phyloP scores from a whole-genome alignment of 306 rosid species.

The Cucurbita argyrosperma region DNA sequence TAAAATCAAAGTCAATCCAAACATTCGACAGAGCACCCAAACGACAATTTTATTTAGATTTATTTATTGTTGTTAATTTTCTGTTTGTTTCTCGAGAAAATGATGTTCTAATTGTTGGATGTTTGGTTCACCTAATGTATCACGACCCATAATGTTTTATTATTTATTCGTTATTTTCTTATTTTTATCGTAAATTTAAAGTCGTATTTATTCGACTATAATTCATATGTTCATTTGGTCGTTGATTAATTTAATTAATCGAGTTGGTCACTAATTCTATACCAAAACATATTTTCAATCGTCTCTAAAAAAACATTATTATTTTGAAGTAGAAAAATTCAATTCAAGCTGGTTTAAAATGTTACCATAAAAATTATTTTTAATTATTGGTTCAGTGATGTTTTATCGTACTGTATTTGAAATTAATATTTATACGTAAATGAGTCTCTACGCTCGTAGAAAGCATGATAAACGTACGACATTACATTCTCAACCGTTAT shows the following conservation, averaged over 20 bases:
- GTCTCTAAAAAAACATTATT: no score
- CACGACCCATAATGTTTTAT: background rate
- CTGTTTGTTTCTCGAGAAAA: background rate
- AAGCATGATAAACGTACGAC: no score
- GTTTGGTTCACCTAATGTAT: background rate
- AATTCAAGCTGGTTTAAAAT: no score
- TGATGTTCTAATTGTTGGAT: background rate
- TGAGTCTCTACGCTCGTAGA: no score
- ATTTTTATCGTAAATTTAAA: background rate
- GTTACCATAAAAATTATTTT: no score
- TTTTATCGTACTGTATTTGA: background rate
- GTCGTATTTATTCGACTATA: background rate
- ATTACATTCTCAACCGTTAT: no score
- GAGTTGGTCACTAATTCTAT: background rate
- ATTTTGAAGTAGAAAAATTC: no score
- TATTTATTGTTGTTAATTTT: background rate
- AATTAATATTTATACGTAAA: background rate
- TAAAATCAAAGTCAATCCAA: background rate
- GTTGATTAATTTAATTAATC: background rate
- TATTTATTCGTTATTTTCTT: background rate
- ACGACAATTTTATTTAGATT: background rate
- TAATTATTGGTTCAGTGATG: no score
- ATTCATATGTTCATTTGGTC: background rate
- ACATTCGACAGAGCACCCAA: background rate
- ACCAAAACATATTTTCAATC: background rate